phyloP scores from a whole-genome alignment of 78 protist species.

The Cavenderia fasciculata region DNA sequence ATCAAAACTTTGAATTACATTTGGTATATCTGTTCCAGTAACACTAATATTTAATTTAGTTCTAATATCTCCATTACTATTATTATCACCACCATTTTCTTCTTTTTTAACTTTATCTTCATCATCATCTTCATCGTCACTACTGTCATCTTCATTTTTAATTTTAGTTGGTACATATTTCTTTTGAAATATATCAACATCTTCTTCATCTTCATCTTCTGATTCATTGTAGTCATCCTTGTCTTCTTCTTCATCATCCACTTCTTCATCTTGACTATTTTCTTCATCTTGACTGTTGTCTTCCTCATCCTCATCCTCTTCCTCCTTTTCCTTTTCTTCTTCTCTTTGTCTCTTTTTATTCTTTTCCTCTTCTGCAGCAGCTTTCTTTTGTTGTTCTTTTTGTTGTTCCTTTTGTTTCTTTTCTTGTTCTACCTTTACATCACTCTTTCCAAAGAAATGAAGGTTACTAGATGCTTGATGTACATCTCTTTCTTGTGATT shows the following conservation, averaged over 20 bases:
- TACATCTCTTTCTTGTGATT: conserved; percentile 6
- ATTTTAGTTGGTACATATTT: conserved; percentile 33
- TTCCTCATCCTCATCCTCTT: not conserved
- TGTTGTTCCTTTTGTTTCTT: not conserved
- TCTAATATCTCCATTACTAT: conserved; percentile 24
- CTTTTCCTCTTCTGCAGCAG: too few species aligned
- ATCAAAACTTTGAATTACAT: conserved; percentile 30
- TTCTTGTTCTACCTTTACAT: not conserved
- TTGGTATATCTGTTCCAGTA: conserved; percentile 65
- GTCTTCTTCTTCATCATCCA: not conserved
- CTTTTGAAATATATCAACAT: conserved; percentile 14
- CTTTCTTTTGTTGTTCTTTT: not conserved
- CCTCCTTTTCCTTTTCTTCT: conserved; percentile 16
- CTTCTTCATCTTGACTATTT: not conserved
- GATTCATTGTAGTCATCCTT: not conserved
- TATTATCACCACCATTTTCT: not conserved
- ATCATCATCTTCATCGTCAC: conserved; percentile 38
- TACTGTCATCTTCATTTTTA: conserved; percentile 7
- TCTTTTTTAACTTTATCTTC: not conserved
- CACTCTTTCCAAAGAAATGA: conserved; percentile 23
- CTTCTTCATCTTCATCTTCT: conserved; percentile 12
- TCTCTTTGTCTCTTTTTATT: not conserved
- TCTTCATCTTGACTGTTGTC: conserved; percentile 15
- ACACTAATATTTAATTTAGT: conserved; percentile 37
- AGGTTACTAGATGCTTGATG: not conserved